Evolutionary conservation across 164 flowering plant species (phyloP).

Genomic region (Litsea cubeba): DNA sequence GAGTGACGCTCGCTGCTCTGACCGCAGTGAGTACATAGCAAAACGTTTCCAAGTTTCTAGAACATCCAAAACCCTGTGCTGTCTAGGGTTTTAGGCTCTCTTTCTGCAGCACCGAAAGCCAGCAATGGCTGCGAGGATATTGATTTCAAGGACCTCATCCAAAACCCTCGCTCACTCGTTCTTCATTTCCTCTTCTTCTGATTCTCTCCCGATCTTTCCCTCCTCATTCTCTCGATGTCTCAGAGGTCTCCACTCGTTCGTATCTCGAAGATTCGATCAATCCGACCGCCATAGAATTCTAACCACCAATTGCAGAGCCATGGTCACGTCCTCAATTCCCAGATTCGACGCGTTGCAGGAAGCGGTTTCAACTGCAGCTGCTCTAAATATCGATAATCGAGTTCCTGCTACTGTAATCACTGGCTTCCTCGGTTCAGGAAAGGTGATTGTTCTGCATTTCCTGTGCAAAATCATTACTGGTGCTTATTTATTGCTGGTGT

Average conservation of each 20-base stretch:
- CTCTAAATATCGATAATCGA: conserved; percentile 40
- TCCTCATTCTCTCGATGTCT: conserved; percentile 1
- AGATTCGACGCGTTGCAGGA: conserved; percentile 10
- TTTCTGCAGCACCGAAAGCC: background rate
- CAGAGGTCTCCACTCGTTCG: conserved; percentile 18
- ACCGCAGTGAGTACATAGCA: no score
- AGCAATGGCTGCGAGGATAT: conserved; percentile 16
- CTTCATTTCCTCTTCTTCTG: background rate
- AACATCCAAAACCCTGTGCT: background rate
- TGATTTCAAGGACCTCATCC: conserved; percentile 11
- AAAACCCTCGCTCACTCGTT: conserved; percentile 13
- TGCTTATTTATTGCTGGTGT: background rate
- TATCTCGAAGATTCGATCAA: conserved; percentile 1
- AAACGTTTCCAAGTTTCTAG: no score
- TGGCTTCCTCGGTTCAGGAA: conserved; percentile 95
- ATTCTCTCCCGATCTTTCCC: conserved; percentile 4
- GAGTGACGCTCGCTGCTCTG: no score
- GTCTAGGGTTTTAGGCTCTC: conserved; percentile 7
- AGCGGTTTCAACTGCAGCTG: conserved; percentile 14
- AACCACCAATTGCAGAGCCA: conserved; percentile 18
- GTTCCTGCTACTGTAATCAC: conserved; percentile 84
- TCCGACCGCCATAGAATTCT: background rate
- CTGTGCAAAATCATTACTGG: background rate
- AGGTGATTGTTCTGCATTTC: conserved; percentile 35
- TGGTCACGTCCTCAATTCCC: conserved; percentile 25